phyloP scores from a whole-genome alignment of 2,329 filamentous ascomycete genomes.

The Elsinoe perseae region DNA sequence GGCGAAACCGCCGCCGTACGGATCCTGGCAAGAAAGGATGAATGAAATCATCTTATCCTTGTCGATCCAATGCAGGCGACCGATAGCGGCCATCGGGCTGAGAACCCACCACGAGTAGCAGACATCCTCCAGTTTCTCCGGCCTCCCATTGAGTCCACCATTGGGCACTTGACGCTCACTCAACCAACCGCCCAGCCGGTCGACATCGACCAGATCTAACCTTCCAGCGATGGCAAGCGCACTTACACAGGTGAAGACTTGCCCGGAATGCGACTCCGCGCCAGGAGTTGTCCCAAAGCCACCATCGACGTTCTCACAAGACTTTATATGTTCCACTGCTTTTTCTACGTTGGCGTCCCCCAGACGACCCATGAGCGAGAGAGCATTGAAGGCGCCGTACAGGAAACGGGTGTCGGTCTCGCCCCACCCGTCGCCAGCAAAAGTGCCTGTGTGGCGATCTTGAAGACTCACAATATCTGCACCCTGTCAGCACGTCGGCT shows the following conservation, averaged over 20 bases:
- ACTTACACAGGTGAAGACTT: slow-evolving; percentile 90
- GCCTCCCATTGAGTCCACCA: slow-evolving; percentile 86
- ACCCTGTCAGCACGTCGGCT: not conserved
- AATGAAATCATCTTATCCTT: slow-evolving; percentile 67
- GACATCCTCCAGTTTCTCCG: slow-evolving; percentile 92
- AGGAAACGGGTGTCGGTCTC: slow-evolving; percentile 93
- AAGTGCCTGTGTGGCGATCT: slow-evolving; percentile 72
- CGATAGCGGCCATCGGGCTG: slow-evolving; percentile 84
- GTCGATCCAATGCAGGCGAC: slow-evolving; percentile 87
- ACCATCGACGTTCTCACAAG: slow-evolving; percentile 89
- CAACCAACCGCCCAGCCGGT: slow-evolving; percentile 80
- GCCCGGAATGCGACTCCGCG: slow-evolving; percentile 88
- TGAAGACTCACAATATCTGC: slow-evolving; percentile 74
- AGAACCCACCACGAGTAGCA: slow-evolving; percentile 99
- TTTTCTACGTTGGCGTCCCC: slow-evolving; percentile 68
- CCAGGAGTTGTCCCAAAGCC: slow-evolving; percentile 85
- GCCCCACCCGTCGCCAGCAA: slow-evolving; percentile 92
- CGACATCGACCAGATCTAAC: slow-evolving; percentile 69
- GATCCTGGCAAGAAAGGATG: slow-evolving; percentile 83
- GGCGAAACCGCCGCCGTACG: slow-evolving; percentile 73
- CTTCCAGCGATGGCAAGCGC: slow-evolving; percentile 76
- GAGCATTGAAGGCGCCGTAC: slow-evolving; percentile 79
- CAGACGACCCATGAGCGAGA: slow-evolving; percentile 73
- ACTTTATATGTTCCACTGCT: slow-evolving; percentile 68
- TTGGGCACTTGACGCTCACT: slow-evolving; percentile 83